phyloP scores from a whole-genome alignment of 2,329 filamentous ascomycete genomes.

The Aspergillus versicolor region DNA sequence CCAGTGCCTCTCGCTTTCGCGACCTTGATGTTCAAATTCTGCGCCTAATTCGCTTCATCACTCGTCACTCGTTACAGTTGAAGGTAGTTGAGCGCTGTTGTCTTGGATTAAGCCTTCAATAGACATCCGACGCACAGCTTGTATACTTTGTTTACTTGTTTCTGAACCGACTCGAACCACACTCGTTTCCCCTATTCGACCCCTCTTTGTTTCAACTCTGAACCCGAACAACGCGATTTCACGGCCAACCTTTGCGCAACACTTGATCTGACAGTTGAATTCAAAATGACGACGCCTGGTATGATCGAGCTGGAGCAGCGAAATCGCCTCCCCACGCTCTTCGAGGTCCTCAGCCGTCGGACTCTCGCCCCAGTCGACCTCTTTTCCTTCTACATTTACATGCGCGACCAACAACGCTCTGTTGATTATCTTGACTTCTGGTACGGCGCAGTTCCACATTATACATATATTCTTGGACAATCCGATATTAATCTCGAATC shows the following conservation, averaged over 20 bases:
- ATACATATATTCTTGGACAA: not conserved
- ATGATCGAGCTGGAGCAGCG: conserved; percentile 52
- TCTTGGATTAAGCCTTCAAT: not conserved
- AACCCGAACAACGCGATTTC: conserved; percentile 2
- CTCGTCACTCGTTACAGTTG: conserved; percentile 10
- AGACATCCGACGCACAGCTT: not conserved
- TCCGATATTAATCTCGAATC: conserved; percentile 11
- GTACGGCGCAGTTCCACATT: conserved; percentile 53
- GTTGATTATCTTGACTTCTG: conserved; percentile 99
- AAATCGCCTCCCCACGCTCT: conserved; percentile 88
- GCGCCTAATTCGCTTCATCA: conserved; percentile 2
- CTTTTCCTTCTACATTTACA: conserved; percentile 99
- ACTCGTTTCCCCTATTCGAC: conserved; percentile 15
- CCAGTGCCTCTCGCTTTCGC: conserved; percentile 5
- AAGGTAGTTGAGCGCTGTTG: conserved; percentile 1
- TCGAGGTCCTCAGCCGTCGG: conserved; percentile 89
- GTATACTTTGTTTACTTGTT: conserved; percentile 10
- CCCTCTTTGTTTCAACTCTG: conserved; percentile 10
- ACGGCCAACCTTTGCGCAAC: not conserved
- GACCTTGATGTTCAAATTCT: not conserved
- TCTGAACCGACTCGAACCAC: conserved; percentile 13
- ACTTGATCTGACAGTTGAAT: not conserved
- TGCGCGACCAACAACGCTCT: conserved; percentile 96
- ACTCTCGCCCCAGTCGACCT: conserved; percentile 95
- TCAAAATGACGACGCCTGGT: conserved; percentile 31